phyloP scores from a whole-genome alignment of 2,329 filamentous ascomycete species.

The Stagonosporopsis vannaccii region DNA sequence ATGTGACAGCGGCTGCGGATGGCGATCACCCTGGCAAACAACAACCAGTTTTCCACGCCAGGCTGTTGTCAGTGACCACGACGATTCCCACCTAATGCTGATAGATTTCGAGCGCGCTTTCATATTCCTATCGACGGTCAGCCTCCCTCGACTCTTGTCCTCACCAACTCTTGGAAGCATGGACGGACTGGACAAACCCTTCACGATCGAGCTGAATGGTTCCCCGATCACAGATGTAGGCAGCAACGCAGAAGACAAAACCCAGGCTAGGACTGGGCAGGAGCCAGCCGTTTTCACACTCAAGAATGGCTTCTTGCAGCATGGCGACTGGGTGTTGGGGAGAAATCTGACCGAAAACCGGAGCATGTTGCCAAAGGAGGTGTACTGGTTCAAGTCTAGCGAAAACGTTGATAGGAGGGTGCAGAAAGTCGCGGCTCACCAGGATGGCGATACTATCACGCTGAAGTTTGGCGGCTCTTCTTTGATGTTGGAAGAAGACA shows the following conservation, averaged over 20 bases:
- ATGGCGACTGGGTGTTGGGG: constrained; percentile 31
- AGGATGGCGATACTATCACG: constrained; percentile 26
- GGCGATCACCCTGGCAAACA: constrained; percentile 1
- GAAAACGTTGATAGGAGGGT: constrained; percentile 16
- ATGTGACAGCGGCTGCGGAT: constrained; percentile 7
- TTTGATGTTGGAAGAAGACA: constrained; percentile 25
- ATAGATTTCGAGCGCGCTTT: constrained; percentile 17
- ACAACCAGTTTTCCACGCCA: neutral
- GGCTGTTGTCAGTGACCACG: neutral
- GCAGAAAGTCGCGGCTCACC: constrained; percentile 24
- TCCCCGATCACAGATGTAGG: constrained; percentile 24
- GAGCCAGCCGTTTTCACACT: constrained; percentile 36
- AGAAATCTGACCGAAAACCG: constrained; percentile 30
- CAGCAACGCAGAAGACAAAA: constrained; percentile 15
- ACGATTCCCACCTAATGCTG: constrained; percentile 12
- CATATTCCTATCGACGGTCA: constrained; percentile 9
- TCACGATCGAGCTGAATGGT: constrained; percentile 37
- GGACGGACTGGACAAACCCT: constrained; percentile 31
- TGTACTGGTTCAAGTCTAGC: constrained; percentile 34
- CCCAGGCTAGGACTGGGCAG: constrained; percentile 28
- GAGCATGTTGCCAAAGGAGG: constrained; percentile 33
- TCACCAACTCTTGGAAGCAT: constrained; percentile 24
- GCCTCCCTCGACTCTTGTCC: constrained; percentile 13
- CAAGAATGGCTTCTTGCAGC: constrained; percentile 27
- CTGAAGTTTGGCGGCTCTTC: constrained; percentile 27